phyloP scores from a whole-genome alignment of 2,329 filamentous ascomycete genomes.

The Pezicula carpinea region DNA sequence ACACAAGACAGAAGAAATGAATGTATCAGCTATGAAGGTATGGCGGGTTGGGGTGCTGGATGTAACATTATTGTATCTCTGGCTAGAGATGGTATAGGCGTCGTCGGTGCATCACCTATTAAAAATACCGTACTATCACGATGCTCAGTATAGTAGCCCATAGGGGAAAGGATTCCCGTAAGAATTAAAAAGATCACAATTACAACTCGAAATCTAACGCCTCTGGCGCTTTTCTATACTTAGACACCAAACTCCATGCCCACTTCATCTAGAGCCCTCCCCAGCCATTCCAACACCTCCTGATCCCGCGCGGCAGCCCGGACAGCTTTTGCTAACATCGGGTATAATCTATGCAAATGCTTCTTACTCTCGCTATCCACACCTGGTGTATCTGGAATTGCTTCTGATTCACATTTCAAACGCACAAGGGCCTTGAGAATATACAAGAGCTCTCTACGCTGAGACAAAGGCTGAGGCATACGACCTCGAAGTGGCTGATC shows the following conservation, averaged over 20 bases:
- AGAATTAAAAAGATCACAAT: conserved; percentile 8
- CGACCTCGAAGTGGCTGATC: conserved; percentile 86
- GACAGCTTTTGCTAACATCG: conserved; percentile 63
- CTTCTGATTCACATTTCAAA: conserved; percentile 64
- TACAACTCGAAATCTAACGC: too few relatives aligned
- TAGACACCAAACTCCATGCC: conserved; percentile 46
- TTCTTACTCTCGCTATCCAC: conserved; percentile 58
- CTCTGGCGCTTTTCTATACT: not conserved
- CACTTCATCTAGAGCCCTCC: conserved; percentile 57
- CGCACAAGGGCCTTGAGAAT: conserved; percentile 62
- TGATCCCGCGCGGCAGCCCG: conserved; percentile 58
- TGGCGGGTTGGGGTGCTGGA: not conserved
- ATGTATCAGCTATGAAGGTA: not conserved
- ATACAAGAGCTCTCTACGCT: conserved; percentile 73
- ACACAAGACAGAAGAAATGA: conserved; percentile 25
- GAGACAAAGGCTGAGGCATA: conserved; percentile 81
- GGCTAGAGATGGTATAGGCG: not conserved
- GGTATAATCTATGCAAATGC: conserved; percentile 78
- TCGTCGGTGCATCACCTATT: not conserved
- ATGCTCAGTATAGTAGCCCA: not conserved
- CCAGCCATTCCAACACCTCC: conserved; percentile 52
- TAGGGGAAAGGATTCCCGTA: not conserved
- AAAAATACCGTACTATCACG: not conserved
- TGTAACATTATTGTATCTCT: too few relatives aligned
- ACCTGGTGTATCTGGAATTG: conserved; percentile 54